Percentiles rank a stretch among this genome's conserved stretches.
These are phyloP conservation scores for Penicillium sp. DNA, from an alignment of 2,329 filamentous ascomycete genomes.

Conservation along the genomic window DNA sequence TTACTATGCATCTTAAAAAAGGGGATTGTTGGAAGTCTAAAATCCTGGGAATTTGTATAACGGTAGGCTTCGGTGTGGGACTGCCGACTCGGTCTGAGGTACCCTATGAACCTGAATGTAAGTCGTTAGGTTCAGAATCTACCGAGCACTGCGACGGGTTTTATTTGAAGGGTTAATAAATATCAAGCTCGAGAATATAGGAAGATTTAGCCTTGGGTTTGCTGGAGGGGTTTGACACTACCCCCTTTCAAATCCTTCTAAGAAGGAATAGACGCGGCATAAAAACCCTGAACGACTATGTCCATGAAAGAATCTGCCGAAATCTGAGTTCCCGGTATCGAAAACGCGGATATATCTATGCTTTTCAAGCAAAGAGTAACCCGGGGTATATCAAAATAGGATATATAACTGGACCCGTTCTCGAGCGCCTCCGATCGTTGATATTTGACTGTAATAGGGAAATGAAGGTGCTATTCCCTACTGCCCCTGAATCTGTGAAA, in stretches of 20 bases:
- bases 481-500: background rate
- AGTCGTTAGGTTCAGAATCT: background rate
- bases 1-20: background rate
- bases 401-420: constrained; percentile 13
- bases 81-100: background rate
- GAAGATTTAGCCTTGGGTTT: background rate
- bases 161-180: background rate
- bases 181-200: background rate
- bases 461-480: constrained; percentile 12
- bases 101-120: background rate
- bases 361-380: constrained; percentile 9
- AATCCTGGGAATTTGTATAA: background rate
- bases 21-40: background rate
- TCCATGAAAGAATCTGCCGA: background rate
- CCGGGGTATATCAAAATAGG: constrained; percentile 14
- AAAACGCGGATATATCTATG: constrained; percentile 15
- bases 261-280: background rate
- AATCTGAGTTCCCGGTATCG: background rate
- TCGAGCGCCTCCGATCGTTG: constrained; percentile 4
- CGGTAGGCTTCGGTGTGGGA: background rate
- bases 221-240: background rate
- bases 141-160: background rate
- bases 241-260: background rate
- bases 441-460: constrained; percentile 15
- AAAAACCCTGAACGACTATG: constrained; percentile 1